phyloP scores from a whole-genome alignment of 2,329 filamentous ascomycete genomes.

The Cladophialophora carrionii region DNA sequence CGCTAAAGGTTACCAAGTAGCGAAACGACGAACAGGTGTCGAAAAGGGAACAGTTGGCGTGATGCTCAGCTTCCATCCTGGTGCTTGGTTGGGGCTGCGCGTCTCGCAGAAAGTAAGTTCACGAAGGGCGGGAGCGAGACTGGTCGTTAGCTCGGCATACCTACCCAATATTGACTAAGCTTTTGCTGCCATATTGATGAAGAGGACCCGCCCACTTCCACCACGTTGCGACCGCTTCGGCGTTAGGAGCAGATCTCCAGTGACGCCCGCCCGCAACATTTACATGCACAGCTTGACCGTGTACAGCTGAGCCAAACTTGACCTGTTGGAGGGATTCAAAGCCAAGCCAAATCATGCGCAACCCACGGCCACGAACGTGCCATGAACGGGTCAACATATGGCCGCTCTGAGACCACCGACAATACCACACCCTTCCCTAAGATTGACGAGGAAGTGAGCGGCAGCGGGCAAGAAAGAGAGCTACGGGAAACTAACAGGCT shows the following conservation, averaged over 20 bases:
- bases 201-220: background rate
- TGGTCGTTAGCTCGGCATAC: no score
- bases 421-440: constrained; percentile 34
- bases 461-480: constrained; percentile 31
- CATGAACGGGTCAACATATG: constrained; percentile 34
- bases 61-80: background rate
- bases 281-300: background rate
- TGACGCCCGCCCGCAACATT: background rate
- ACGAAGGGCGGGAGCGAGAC: no score
- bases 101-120: background rate
- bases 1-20: background rate
- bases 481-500: constrained; percentile 23
- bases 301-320: background rate
- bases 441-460: constrained; percentile 34
- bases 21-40: background rate
- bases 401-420: constrained; percentile 26
- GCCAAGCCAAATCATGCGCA: background rate
- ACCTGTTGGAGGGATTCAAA: background rate
- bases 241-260: background rate
- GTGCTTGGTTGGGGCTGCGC: background rate
- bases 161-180: no score
- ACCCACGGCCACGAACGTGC: constrained; percentile 11
- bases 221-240: background rate
- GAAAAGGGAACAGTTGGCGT: background rate
- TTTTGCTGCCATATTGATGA: no score